Conservation (phyloP, 257 asterid species). For the Solanum etuberosum region DNA sequence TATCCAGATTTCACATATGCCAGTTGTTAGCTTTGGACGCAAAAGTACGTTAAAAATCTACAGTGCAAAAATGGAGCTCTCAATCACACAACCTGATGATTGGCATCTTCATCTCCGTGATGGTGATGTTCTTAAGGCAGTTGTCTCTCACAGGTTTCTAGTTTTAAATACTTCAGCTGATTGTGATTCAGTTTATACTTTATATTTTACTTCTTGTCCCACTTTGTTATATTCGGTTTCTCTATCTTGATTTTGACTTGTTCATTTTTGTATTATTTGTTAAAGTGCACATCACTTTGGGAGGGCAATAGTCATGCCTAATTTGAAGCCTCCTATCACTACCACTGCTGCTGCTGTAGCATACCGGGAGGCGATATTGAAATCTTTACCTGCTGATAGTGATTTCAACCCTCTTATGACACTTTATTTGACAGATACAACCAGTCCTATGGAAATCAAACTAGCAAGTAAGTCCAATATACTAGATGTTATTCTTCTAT, state of each 20-base stretch:
- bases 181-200: neutral
- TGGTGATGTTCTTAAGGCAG: conserved; percentile 74
- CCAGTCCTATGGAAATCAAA: conserved; percentile 69
- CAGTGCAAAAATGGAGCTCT: conserved; percentile 50
- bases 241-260: neutral
- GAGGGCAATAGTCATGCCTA: conserved; percentile 96
- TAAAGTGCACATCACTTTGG: conserved; percentile 65
- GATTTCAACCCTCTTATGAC: conserved; percentile 87
- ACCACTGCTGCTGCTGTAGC: conserved; percentile 74
- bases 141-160: conserved; percentile 65
- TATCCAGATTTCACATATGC: conserved; percentile 23
- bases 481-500: neutral
- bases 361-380: conserved; percentile 58
- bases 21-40: conserved; percentile 15
- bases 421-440: conserved; percentile 83
- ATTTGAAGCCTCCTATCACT: conserved; percentile 82
- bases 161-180: neutral
- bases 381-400: conserved; percentile 48
- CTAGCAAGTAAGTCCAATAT: conserved; percentile 60
- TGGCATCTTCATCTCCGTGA: conserved; percentile 99
- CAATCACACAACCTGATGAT: conserved; percentile 83
- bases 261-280: neutral
- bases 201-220: neutral
- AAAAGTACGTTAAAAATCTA: conserved; percentile 17
- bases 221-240: neutral